phyloP scores from a whole-genome alignment of 2,329 filamentous ascomycete species.

The Lojkania enalia region DNA sequence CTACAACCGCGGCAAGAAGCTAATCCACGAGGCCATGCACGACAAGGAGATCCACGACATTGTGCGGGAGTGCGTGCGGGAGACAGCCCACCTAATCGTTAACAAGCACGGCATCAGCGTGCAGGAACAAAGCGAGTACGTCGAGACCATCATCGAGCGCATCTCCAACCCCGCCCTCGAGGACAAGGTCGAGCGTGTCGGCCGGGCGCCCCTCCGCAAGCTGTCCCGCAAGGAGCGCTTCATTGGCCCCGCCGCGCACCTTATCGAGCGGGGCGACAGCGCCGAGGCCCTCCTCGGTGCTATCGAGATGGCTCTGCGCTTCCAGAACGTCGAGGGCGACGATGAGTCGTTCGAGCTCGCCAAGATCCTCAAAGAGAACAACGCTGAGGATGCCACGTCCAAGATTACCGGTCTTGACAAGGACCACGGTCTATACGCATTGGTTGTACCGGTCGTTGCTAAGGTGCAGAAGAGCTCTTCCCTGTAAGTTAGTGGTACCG shows the following conservation, averaged over 20 bases:
- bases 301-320: conserved; percentile 89
- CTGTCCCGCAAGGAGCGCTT: conserved; percentile 94
- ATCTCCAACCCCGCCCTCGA: conserved; percentile 93
- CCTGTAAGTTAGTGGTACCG: no score
- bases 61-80: conserved; percentile 77
- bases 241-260: conserved; percentile 85
- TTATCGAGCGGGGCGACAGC: conserved; percentile 78
- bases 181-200: conserved; percentile 92
- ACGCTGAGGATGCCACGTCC: conserved; percentile 72
- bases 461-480: conserved; percentile 65
- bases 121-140: conserved; percentile 80
- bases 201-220: conserved; percentile 91
- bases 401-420: conserved; percentile 81
- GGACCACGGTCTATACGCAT: conserved; percentile 74
- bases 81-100: conserved; percentile 85
- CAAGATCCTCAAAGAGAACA: conserved; percentile 76
- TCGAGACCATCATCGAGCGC: conserved; percentile 86
- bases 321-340: conserved; percentile 91
- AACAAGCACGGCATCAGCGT: conserved; percentile 79
- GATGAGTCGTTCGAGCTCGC: conserved; percentile 86
- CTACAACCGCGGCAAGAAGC: conserved; percentile 53
- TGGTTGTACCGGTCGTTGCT: conserved; percentile 76
- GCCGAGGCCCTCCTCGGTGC: conserved; percentile 76
- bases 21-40: conserved; percentile 84
- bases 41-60: conserved; percentile 78